A percentile compares a stretch with the other conserved stretches of the same genome.
Conservation (phyloP, 208 protist genomes). For the Willaertia magna region DNA sequence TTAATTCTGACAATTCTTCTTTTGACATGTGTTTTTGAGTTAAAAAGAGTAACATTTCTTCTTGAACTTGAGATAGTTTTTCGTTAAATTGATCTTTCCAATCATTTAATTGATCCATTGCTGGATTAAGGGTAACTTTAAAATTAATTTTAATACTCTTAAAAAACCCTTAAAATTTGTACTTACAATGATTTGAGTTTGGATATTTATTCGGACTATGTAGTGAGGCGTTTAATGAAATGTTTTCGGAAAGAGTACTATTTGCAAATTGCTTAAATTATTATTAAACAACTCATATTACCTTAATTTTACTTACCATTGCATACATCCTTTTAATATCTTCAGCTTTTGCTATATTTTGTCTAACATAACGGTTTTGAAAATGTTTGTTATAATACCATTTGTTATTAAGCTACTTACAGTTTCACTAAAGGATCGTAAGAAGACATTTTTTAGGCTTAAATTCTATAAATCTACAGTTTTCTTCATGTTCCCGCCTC, state of each 20-base stretch:
- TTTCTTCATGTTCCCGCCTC: too few species aligned
- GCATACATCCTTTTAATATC: not conserved
- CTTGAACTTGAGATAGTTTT: not conserved
- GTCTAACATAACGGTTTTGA: not conserved
- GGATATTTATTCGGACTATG: not conserved
- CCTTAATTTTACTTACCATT: not conserved
- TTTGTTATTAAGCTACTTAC: too few species aligned
- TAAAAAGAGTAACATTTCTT: not conserved
- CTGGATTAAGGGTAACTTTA: not conserved
- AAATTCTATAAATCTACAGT: too few species aligned
- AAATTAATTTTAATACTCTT: not conserved
- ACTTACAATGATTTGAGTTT: not conserved
- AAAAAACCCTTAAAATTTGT: not conserved
- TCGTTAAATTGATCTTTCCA: constrained; percentile 7
- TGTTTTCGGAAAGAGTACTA: too few species aligned
- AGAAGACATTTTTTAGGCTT: too few species aligned
- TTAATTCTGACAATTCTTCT: not conserved
- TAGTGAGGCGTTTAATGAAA: too few species aligned
- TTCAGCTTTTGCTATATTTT: not conserved
- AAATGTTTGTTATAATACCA: too few species aligned
- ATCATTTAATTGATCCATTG: not conserved
- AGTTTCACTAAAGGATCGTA: too few species aligned
- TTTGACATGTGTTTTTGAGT: not conserved
- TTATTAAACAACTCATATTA: too few species aligned
- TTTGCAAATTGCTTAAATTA: too few species aligned